These are phyloP conservation scores for Coprinopsis marcescibilis DNA, from an alignment of 768 basidiomycete genomes.

Conservation along the genomic window DNA sequence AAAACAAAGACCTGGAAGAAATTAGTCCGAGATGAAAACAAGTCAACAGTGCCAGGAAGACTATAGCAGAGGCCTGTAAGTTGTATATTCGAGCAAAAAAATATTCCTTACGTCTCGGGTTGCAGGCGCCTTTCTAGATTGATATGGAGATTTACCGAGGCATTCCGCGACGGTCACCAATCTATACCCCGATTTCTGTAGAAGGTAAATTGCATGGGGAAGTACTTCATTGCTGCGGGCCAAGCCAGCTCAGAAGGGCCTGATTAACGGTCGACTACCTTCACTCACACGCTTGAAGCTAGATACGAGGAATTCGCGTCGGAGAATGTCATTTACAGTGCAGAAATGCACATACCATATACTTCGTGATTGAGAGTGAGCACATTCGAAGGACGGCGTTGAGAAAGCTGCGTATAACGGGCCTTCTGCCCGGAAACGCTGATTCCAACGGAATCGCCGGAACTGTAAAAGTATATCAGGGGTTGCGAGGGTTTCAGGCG, in stretches of 20 bases:
- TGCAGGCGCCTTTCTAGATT: constrained; percentile 12
- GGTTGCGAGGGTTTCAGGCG: background rate
- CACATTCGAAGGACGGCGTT: constrained; percentile 3
- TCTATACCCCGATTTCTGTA: constrained; percentile 26
- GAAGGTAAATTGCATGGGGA: constrained; percentile 17
- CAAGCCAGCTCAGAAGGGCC: no score
- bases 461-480: constrained; percentile 4
- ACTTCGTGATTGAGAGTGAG: constrained; percentile 14
- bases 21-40: background rate
- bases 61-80: background rate
- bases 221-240: constrained; percentile 16
- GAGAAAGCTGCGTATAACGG: constrained; percentile 7
- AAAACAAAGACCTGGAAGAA: background rate
- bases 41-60: constrained; percentile 5
- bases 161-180: constrained; percentile 38
- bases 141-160: constrained; percentile 28
- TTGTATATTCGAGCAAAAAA: background rate
- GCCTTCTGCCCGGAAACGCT: constrained; percentile 11
- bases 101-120: constrained; percentile 12
- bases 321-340: background rate
- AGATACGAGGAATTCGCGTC: background rate
- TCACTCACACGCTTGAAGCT: constrained; percentile 5
- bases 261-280: background rate
- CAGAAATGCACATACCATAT: constrained; percentile 6
- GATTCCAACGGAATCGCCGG: constrained; percentile 12